Base-by-base conservation (phyloP, 2,329 filamentous ascomycete species). In the Venturia carpophila region DNA sequence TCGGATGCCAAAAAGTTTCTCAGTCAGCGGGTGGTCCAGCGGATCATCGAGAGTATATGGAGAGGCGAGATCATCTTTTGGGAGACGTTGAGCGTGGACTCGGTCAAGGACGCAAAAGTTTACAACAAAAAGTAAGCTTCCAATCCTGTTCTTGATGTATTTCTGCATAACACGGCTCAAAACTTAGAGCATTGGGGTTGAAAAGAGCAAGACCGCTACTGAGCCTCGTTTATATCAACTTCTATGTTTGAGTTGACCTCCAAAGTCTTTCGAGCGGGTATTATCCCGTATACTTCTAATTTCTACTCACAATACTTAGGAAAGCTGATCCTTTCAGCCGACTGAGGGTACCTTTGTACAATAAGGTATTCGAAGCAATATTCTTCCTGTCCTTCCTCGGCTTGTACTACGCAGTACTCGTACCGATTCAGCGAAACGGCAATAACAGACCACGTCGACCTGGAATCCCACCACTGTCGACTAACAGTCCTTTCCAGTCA, bases 341-440 rank as follows among this genome's bases (percentile, higher is more conserved):
- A 30, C 77, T 91, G 30, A 80, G 91, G 21, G 91, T 95, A 1
- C 91, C 91, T 27, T 85, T 89, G 69, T 95, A 96, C 72, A 84
- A 92, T 68, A 95, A 95, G 75, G 83, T 85, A 1, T 95, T 91
- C 73, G 91, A 96, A 75, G 88, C 91, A 5, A 71, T 90, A 15
- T 96, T 94, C 79, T 94, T 95, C 72, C 79, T 84, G 45, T 80
- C 84, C 0, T 92, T 95, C 70, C 78, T 97, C 49, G 81, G 83
- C 34, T 79, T 97, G 6, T 97, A 96, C 75, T 97, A 96, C 71
- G 82, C 85, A n/a, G 92, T 96, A 0, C 81, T 96, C 41, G 83
- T 95, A 58, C 85, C 91, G 42, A 61, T 66, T 5, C 64, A 66
- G 34, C 43, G 64, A 6, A 66, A n/a, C 21, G 41, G 55, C n/a